These are phyloP conservation scores for Paecilomyces sp. DNA, from an alignment of 2,329 filamentous ascomycete genomes.

Conservation along the genomic window DNA sequence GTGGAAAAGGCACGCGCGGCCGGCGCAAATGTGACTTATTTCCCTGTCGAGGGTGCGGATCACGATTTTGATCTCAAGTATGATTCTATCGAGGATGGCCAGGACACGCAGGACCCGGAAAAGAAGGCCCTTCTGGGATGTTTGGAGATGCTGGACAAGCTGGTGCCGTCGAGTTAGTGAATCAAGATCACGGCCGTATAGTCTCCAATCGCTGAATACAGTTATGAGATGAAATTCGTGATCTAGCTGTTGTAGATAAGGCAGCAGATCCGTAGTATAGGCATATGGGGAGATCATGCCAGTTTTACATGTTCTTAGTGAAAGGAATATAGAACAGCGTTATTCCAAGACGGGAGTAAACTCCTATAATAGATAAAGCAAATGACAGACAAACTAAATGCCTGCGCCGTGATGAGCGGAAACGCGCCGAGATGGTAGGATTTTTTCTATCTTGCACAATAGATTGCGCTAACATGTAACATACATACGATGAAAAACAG, in stretches of 20 bases:
- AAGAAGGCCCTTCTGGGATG: neutral
- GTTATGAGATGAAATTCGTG: neutral
- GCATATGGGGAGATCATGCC: too few relatives aligned
- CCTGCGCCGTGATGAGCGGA: neutral
- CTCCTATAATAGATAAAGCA: neutral
- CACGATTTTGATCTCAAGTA: conserved; percentile 6
- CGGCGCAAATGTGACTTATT: neutral
- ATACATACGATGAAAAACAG: neutral
- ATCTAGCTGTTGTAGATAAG: neutral
- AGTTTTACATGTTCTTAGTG: too few relatives aligned
- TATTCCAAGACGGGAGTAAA: too few relatives aligned
- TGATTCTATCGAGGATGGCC: neutral
- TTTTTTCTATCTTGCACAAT: neutral
- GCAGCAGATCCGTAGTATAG: too few relatives aligned
- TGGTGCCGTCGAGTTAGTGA: neutral
- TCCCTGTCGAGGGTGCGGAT: conserved; percentile 1
- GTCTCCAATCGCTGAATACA: neutral
- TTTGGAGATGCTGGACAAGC: neutral
- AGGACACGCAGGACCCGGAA: neutral
- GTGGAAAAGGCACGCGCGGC: neutral
- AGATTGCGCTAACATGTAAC: neutral
- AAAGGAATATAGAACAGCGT: too few relatives aligned
- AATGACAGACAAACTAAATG: neutral
- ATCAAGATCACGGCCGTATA: neutral
- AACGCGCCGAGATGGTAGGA: neutral